These are phyloP conservation scores for Tricholoma matsutake DNA, from an alignment of 768 basidiomycete species.

Conservation along the genomic window DNA sequence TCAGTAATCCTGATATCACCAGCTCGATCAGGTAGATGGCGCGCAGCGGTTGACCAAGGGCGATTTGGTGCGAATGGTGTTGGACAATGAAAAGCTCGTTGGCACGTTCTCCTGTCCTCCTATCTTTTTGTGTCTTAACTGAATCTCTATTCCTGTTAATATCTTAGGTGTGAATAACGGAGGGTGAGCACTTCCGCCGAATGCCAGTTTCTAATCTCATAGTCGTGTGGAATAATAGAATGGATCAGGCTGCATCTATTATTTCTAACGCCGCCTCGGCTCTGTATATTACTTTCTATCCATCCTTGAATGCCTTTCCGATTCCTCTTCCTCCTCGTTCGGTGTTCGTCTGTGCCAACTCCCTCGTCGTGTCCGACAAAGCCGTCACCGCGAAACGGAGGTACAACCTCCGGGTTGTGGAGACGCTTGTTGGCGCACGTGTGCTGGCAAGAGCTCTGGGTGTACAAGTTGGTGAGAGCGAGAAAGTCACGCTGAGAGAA, in stretches of 20 bases:
- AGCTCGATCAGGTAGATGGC: constrained; percentile 13
- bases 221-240: constrained; percentile 38
- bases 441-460: constrained; percentile 63
- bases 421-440: constrained; percentile 78
- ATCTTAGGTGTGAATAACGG: constrained; percentile 68
- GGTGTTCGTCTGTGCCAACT: constrained; percentile 79
- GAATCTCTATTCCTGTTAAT: not conserved
- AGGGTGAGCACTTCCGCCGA: constrained; percentile 45
- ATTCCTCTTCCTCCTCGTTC: constrained; percentile 57
- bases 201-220: not conserved
- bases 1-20: not conserved
- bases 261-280: constrained; percentile 70
- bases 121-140: constrained; percentile 1
- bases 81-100: constrained; percentile 83
- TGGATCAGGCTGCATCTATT: constrained; percentile 91
- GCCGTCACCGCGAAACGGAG: constrained; percentile 68
- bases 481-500: constrained; percentile 64
- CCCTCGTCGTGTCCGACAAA: constrained; percentile 80
- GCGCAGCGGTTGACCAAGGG: constrained; percentile 50
- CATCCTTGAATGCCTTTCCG: constrained; percentile 61
- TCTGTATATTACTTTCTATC: constrained; percentile 81
- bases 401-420: constrained; percentile 92
- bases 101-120: constrained; percentile 35
- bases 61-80: constrained; percentile 71
- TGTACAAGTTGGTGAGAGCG: constrained; percentile 36